Evolutionary conservation across 805 yeast species (phyloP).

Genomic region (Yarrowia hollandica): DNA sequence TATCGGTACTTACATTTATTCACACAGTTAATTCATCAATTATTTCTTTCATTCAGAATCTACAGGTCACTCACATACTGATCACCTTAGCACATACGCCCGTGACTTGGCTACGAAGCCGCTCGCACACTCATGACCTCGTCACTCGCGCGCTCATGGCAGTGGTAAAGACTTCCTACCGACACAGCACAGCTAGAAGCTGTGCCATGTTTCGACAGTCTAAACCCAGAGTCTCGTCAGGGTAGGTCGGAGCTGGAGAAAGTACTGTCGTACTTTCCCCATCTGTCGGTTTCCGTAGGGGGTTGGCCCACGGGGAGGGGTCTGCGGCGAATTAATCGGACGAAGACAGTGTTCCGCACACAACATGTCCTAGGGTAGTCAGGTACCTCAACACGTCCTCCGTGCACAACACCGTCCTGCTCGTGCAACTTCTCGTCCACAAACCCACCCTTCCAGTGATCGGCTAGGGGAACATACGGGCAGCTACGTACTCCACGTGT

Average conservation of each 20-base stretch:
- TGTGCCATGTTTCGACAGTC: neutral
- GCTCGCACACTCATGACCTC: neutral
- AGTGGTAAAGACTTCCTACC: neutral
- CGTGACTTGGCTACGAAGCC: neutral
- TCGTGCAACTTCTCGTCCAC: neutral
- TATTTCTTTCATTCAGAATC: too few relatives aligned
- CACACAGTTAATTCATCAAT: too few relatives aligned
- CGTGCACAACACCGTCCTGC: slow-evolving; percentile 5
- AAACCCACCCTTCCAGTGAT: neutral
- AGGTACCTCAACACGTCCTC: neutral
- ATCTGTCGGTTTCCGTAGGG: neutral
- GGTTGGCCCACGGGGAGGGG: neutral
- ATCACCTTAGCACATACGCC: neutral
- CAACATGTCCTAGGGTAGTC: neutral
- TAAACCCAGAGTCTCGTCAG: neutral
- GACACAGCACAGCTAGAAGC: neutral
- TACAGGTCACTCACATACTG: too few relatives aligned
- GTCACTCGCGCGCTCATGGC: neutral
- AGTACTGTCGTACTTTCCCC: neutral
- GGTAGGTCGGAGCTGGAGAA: slow-evolving; percentile 1
- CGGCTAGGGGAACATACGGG: too few relatives aligned
- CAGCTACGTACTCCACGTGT: too few relatives aligned
- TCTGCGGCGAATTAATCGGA: neutral
- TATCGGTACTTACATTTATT: too few relatives aligned
- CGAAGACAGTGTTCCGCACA: neutral